phyloP scores from a whole-genome alignment of 129 eudicot genomes.

The Chrysanthemum lavandulifolium region DNA sequence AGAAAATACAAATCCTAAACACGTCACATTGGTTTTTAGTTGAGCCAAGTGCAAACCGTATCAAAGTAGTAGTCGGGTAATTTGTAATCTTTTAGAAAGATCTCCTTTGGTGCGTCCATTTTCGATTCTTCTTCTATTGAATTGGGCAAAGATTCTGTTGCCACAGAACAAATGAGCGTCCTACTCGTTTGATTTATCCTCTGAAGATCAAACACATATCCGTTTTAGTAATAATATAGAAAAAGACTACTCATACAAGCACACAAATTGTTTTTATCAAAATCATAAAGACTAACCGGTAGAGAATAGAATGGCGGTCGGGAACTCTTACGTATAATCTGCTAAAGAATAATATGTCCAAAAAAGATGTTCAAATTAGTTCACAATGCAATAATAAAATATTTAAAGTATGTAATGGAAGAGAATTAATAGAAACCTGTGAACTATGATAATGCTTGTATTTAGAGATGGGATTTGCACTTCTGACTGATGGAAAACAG shows the following conservation, averaged over 20 bases:
- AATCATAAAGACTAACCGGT: slow-evolving; percentile 46
- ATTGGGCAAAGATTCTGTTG: slow-evolving; percentile 54
- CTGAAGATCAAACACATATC: slow-evolving; percentile 31
- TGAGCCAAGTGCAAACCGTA: slow-evolving; percentile 40
- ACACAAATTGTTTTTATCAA: neutral
- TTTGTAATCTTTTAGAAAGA: slow-evolving; percentile 89
- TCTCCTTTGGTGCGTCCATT: slow-evolving; percentile 89
- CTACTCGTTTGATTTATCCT: slow-evolving; percentile 35
- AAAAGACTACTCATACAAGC: neutral
- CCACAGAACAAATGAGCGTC: slow-evolving; percentile 66
- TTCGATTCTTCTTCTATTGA: slow-evolving; percentile 61
- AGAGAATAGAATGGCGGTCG: slow-evolving; percentile 38
- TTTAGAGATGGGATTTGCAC: slow-evolving; percentile 35
- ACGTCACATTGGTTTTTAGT: neutral
- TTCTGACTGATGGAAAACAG: slow-evolving; percentile 34
- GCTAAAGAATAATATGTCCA: slow-evolving; percentile 12
- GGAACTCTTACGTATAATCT: slow-evolving; percentile 39
- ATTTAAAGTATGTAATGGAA: neutral
- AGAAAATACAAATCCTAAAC: neutral
- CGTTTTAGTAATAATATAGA: neutral
- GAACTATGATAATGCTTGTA: slow-evolving; percentile 36
- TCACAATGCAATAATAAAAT: neutral
- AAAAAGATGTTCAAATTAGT: neutral
- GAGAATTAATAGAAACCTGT: slow-evolving; percentile 44
- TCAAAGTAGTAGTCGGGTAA: slow-evolving; percentile 91